Percentiles rank a stretch among this genome's conserved stretches.
These are phyloP conservation scores for Calonectria hawksworthii DNA, from an alignment of 2,329 filamentous ascomycete species.

Conservation along the genomic window DNA sequence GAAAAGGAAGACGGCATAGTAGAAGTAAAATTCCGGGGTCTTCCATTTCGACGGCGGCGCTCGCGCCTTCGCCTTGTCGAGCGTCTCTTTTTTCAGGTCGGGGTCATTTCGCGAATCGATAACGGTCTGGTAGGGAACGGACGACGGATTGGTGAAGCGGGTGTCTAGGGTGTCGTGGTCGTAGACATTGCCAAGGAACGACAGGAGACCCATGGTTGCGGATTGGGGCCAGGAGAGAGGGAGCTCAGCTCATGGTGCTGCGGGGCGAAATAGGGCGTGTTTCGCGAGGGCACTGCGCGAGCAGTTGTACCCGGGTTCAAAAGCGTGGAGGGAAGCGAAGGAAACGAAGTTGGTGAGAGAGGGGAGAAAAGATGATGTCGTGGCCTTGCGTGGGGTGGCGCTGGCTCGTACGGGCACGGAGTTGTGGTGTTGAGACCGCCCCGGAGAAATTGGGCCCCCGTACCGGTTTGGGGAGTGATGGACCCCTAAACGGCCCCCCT, in stretches of 20 bases:
- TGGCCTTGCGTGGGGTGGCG: constrained; percentile 41
- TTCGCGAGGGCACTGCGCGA: not conserved
- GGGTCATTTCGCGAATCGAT: constrained; percentile 65
- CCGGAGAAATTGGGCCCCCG: constrained; percentile 41
- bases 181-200: constrained; percentile 69
- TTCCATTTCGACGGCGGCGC: constrained; percentile 82
- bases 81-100: constrained; percentile 48
- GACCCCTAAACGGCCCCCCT: not conserved
- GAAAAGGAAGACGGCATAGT: constrained; percentile 77
- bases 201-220: constrained; percentile 58
- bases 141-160: constrained; percentile 77
- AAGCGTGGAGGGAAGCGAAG: not conserved
- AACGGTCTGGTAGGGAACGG: constrained; percentile 73
- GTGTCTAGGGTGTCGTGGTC: constrained; percentile 74
- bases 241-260: constrained; percentile 43
- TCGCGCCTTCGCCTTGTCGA: constrained; percentile 56
- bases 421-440: constrained; percentile 36
- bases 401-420: constrained; percentile 4
- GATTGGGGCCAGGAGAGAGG: constrained; percentile 29
- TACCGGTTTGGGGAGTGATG: constrained; percentile 21
- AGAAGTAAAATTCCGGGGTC: constrained; percentile 87
- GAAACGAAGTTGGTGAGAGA: constrained; percentile 9
- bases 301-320: not conserved
- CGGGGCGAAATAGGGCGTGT: not conserved
- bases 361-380: constrained; percentile 36